Conservation (phyloP, 768 basidiomycete genomes). For the Tulasnella sp. region DNA sequence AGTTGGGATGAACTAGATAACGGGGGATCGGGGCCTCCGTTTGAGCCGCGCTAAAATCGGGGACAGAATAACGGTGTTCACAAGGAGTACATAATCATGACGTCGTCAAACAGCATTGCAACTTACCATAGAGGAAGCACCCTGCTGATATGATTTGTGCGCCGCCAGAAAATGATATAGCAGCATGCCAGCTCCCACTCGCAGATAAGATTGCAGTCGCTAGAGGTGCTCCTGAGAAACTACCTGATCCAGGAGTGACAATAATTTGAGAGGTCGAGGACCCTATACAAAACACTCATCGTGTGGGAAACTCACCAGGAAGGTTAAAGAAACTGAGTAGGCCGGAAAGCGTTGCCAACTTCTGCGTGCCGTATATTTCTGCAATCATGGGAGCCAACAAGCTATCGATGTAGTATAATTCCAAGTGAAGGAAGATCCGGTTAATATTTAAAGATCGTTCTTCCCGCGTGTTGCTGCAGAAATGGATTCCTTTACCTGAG, state of each 20-base stretch:
- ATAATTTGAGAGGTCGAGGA: background rate
- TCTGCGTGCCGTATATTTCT: slow-evolving; percentile 19
- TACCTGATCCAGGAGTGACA: slow-evolving; percentile 16
- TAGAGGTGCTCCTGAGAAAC: slow-evolving; percentile 29
- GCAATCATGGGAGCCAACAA: slow-evolving; percentile 28
- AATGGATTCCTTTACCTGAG: slow-evolving; percentile 15
- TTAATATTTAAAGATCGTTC: background rate
- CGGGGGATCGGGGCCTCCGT: slow-evolving; percentile 5
- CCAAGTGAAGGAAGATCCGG: too few species aligned
- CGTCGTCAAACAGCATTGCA: background rate
- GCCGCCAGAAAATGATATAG: slow-evolving; percentile 26
- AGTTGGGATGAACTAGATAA: too few species aligned
- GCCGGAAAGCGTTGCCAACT: slow-evolving; percentile 10
- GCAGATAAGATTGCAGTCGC: slow-evolving; percentile 27
- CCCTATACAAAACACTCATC: too few species aligned
- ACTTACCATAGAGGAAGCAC: slow-evolving; percentile 27
- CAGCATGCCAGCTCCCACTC: slow-evolving; percentile 28
- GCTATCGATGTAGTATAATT: slow-evolving; percentile 8
- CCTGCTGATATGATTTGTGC: slow-evolving; percentile 26
- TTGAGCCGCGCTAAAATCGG: slow-evolving; percentile 9
- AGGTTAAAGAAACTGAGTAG: slow-evolving; percentile 13
- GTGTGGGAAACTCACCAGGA: slow-evolving; percentile 17
- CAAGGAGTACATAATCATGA: background rate
- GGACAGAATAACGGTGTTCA: background rate
- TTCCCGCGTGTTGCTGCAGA: too few species aligned